Evolutionary conservation across 2,329 filamentous ascomycete genomes (phyloP), one percentile per base, ranked within the genome.

Genomic region (Hymenoscyphus albidus): DNA sequence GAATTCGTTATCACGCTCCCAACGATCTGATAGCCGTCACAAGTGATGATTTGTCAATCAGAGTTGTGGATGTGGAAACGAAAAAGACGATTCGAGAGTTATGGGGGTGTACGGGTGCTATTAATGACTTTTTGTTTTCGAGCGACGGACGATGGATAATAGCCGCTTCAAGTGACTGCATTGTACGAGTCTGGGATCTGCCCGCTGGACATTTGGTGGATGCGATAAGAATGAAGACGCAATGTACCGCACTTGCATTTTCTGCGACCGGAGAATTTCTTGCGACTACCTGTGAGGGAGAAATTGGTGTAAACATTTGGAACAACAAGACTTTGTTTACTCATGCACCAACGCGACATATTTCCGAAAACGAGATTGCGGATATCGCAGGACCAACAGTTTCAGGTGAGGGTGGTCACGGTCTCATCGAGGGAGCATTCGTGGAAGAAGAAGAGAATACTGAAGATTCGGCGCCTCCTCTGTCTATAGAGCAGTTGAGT

Each of bases 151-250:
- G 93, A 64, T 99, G 95, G 95, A 87, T 99, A 69, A 86, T 97
- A 64, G 92, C 93, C 27, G 90, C 93, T 13, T 93, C 92, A 0
- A 88, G 90, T 73, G 92, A 96, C 74, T 86, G 87, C 1, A 80
- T 92, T 5, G 81, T 97, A 60, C 87, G 95, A 54, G 86, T 98
- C 7, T 99, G 95, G 93, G 96, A 99, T 79, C 81, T 99, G 35
- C 92, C 95, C 0, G 99, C 96, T 0, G 94, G 93, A 32, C 94
- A 99, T 78, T 82, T 99, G 14, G 95, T 99, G 67, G 95, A 99
- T 75, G 92, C 91, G 2, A 93, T 99, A 78, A 87, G 87, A 64
- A 85, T 96, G 5, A 86, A 88, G 63, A 89, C 85, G 62, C 88
- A 89, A 12, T 97, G 93, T 76, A 95, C 88, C 16, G 89, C 92